phyloP scores from a whole-genome alignment of 805 yeast species.

The Blastobotrys americana region DNA sequence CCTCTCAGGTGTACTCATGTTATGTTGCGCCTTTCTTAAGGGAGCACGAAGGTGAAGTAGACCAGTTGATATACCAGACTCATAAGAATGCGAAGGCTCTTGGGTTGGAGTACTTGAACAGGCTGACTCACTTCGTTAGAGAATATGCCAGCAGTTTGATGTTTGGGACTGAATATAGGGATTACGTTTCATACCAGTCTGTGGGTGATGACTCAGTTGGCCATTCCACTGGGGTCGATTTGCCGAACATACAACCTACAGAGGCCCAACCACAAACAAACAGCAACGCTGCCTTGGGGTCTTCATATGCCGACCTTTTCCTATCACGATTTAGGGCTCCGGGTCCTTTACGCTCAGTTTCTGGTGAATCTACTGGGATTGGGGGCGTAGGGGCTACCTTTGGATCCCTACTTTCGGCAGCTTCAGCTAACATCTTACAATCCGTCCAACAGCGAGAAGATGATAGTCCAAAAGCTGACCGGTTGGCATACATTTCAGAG shows the following conservation, averaged over 20 bases:
- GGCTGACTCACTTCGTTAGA: constrained; percentile 8
- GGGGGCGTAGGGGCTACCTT: constrained; percentile 5
- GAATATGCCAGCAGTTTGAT: constrained; percentile 9
- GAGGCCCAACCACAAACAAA: neutral
- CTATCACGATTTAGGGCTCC: constrained; percentile 25
- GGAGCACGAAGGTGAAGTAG: constrained; percentile 33
- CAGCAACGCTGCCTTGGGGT: neutral
- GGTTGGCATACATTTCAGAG: constrained; percentile 12
- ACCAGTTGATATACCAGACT: constrained; percentile 21
- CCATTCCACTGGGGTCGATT: neutral
- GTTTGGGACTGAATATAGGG: constrained; percentile 14
- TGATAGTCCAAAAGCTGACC: constrained; percentile 13
- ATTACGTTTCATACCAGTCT: constrained; percentile 2
- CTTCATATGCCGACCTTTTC: constrained; percentile 18
- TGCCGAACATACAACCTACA: neutral
- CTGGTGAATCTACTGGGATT: neutral
- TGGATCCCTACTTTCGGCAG: constrained; percentile 10
- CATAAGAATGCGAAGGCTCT: constrained; percentile 13
- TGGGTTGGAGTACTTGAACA: constrained; percentile 17
- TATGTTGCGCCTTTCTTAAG: constrained; percentile 36
- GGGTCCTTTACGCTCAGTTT: constrained; percentile 11
- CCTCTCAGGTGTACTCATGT: constrained; percentile 34
- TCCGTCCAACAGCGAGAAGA: neutral
- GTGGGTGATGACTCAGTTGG: neutral
- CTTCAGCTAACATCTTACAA: neutral